These are phyloP conservation scores for Tolypocladium sp. DNA, from an alignment of 2,329 filamentous ascomycete genomes.

Conservation along the genomic window DNA sequence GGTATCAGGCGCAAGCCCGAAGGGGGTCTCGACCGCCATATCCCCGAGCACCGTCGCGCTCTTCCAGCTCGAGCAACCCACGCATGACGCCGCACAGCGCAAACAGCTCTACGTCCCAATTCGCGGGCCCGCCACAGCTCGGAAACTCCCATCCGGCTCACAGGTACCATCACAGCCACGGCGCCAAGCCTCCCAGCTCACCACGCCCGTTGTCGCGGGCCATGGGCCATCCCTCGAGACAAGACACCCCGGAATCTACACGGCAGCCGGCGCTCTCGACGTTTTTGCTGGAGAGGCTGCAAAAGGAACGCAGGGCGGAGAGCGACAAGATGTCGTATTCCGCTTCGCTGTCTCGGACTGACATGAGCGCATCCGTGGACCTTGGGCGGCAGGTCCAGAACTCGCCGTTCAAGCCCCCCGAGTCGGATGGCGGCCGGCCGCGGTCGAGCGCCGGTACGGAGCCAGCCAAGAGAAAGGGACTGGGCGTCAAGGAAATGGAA, in stretches of 20 bases:
- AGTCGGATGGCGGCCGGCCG: slow-evolving; percentile 28
- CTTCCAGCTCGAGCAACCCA: slow-evolving; percentile 34
- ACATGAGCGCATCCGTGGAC: slow-evolving; percentile 29
- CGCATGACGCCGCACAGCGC: slow-evolving; percentile 30
- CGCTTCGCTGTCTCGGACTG: slow-evolving; percentile 23
- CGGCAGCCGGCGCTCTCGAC: slow-evolving; percentile 35
- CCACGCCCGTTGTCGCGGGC: slow-evolving; percentile 29
- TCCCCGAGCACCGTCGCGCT: slow-evolving; percentile 35
- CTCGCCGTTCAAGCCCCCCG: slow-evolving; percentile 27
- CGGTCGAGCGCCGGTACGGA: slow-evolving; percentile 33
- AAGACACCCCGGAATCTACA: slow-evolving; percentile 29
- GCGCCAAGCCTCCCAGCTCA: slow-evolving; percentile 20
- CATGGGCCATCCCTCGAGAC: slow-evolving; percentile 31
- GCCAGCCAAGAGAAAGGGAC: slow-evolving; percentile 36
- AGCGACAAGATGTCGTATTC: slow-evolving; percentile 28
- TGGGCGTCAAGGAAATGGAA: slow-evolving; percentile 62
- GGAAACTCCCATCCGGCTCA: slow-evolving; percentile 26
- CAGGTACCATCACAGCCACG: slow-evolving; percentile 29
- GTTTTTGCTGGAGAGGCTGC: slow-evolving; percentile 47
- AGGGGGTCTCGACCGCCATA: slow-evolving; percentile 20
- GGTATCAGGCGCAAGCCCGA: slow-evolving; percentile 11
- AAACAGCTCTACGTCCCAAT: slow-evolving; percentile 31
- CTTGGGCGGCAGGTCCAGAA: slow-evolving; percentile 23
- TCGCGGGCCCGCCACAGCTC: slow-evolving; percentile 24
- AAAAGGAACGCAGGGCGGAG: slow-evolving; percentile 40